Evolutionary conservation across 352 stramenopile genomes (phyloP).

Genomic region (Phytophthora pisi): DNA sequence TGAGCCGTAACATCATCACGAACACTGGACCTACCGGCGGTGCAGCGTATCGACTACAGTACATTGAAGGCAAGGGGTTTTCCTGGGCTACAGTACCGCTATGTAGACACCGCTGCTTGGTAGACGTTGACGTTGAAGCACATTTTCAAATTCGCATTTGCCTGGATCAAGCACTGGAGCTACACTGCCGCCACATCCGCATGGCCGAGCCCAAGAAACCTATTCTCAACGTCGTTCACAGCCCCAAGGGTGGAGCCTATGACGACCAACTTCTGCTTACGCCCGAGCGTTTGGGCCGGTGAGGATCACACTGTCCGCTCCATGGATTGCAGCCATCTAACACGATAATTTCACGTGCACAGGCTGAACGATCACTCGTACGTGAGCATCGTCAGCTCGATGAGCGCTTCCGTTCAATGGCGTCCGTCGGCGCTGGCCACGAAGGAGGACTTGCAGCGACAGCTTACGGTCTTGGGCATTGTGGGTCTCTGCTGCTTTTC

Average conservation of each 20-base stretch:
- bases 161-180: constrained; percentile 1
- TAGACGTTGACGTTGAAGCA: constrained; percentile 11
- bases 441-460: constrained; percentile 43
- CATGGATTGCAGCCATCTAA: background rate
- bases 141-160: constrained; percentile 17
- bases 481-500: constrained; percentile 53
- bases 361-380: constrained; percentile 34
- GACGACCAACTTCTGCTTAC: constrained; percentile 19
- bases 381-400: constrained; percentile 36
- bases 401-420: constrained; percentile 15
- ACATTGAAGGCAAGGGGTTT: too few relatives aligned
- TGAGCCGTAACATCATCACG: constrained; percentile 26
- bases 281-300: constrained; percentile 12
- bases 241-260: constrained; percentile 16
- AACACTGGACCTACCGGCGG: constrained; percentile 5
- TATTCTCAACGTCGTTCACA: constrained; percentile 12
- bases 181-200: background rate
- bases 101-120: constrained; percentile 6
- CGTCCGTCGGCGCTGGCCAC: constrained; percentile 28
- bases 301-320: background rate
- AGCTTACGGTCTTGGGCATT: constrained; percentile 47
- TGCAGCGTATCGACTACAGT: constrained; percentile 7
- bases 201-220: constrained; percentile 14
- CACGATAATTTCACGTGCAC: background rate
- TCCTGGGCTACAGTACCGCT: too few relatives aligned